Evolutionary conservation across 2,329 filamentous ascomycete species (phyloP).

Genomic region (Parastagonospora avenae): DNA sequence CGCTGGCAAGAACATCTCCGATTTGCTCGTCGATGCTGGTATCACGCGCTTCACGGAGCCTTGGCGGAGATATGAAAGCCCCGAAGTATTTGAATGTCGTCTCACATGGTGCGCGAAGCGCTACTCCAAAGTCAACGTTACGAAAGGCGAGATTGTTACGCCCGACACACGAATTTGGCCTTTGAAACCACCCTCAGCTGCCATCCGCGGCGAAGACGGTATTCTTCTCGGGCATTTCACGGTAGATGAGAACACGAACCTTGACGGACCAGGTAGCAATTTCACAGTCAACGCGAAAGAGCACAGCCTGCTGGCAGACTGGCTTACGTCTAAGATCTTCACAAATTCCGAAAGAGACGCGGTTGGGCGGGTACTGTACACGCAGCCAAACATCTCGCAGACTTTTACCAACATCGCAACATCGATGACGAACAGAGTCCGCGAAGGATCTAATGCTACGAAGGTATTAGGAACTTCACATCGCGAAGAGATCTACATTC

Average conservation of each 20-base stretch:
- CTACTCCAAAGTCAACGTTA: not conserved
- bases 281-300: conserved; percentile 4
- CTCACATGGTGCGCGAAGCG: conserved; percentile 6
- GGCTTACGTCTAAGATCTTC: not conserved
- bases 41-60: not conserved
- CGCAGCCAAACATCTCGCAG: not conserved
- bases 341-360: not conserved
- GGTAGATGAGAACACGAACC: not conserved
- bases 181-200: not conserved
- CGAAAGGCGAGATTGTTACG: conserved; percentile 1
- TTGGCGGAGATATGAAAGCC: not conserved
- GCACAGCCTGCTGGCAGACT: not conserved
- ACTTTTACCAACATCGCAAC: conserved; percentile 2
- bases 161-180: not conserved
- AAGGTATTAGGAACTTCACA: not conserved
- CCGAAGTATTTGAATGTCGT: conserved; percentile 1
- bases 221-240: not conserved
- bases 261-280: conserved; percentile 4
- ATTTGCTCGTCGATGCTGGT: conserved; percentile 1
- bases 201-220: not conserved
- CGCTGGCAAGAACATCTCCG: not conserved
- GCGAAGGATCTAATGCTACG: not conserved
- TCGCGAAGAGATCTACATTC: conserved; percentile 4
- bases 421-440: conserved; percentile 6
- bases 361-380: not conserved